A percentile compares a stretch with the other conserved stretches of the same genome.
Conservation (phyloP, 1,284 basidiomycete species). For the Jaminaea rosea region DNA sequence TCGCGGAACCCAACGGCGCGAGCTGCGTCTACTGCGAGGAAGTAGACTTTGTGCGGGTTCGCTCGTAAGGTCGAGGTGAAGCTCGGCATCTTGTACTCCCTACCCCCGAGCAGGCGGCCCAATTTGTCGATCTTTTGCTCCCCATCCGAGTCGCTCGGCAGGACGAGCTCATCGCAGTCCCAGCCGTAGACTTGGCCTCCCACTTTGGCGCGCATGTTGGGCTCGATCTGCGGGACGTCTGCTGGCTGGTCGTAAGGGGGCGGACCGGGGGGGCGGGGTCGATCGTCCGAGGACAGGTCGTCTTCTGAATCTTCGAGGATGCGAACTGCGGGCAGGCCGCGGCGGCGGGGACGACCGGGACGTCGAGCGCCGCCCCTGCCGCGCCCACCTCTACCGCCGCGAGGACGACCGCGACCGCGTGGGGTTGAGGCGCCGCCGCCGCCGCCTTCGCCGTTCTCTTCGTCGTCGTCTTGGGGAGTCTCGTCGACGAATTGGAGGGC, state of each 20-base stretch:
- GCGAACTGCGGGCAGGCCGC: background rate
- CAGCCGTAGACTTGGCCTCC: constrained; percentile 68
- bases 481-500: background rate
- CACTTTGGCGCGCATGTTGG: constrained; percentile 54
- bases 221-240: background rate
- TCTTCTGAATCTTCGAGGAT: constrained; percentile 2
- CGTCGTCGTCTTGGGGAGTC: background rate
- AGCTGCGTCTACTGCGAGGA: constrained; percentile 94
- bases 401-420: background rate
- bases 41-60: constrained; percentile 73
- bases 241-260: background rate
- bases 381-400: background rate
- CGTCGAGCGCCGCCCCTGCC: too few relatives aligned
- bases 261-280: background rate
- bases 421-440: too few relatives aligned
- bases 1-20: constrained; percentile 90
- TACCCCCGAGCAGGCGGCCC: constrained; percentile 73
- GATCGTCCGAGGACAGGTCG: constrained; percentile 1
- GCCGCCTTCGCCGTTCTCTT: background rate
- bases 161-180: constrained; percentile 74
- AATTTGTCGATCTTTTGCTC: constrained; percentile 80
- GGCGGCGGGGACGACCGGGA: too few relatives aligned
- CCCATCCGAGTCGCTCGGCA: constrained; percentile 73
- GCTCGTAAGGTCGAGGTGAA: constrained; percentile 69
- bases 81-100: constrained; percentile 77